Conservation (phyloP, 2,329 filamentous ascomycete genomes). For the Niveomyces coronatus region DNA sequence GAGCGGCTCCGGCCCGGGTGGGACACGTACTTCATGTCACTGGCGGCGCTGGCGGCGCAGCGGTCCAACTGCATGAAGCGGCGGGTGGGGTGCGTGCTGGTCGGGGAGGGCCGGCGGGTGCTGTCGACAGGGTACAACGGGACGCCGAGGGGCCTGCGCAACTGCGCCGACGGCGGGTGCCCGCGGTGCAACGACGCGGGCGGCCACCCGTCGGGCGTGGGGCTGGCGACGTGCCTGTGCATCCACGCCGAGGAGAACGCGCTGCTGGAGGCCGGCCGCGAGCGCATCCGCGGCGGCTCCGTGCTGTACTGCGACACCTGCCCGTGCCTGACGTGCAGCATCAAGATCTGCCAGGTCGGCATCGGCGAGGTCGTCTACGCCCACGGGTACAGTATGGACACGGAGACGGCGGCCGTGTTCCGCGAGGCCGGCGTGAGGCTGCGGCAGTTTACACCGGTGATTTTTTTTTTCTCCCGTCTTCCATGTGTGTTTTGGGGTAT, state of each 20-base stretch:
- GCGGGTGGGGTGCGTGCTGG: slow-evolving; percentile 86
- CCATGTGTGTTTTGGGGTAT: not conserved
- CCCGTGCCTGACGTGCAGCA: slow-evolving; percentile 92
- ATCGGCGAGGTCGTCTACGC: slow-evolving; percentile 94
- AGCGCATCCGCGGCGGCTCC: slow-evolving; percentile 72
- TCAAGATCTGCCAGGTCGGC: slow-evolving; percentile 96
- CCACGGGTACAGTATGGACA: slow-evolving; percentile 91
- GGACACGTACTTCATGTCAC: slow-evolving; percentile 97
- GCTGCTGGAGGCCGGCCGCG: slow-evolving; percentile 82
- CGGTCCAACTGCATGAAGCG: slow-evolving; percentile 98
- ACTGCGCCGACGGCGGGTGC: slow-evolving; percentile 92
- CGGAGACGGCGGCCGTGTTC: slow-evolving; percentile 71
- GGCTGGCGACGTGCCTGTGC: slow-evolving; percentile 80
- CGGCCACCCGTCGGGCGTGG: slow-evolving; percentile 56
- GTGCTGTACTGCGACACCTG: slow-evolving; percentile 94
- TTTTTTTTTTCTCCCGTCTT: slow-evolving; percentile 21
- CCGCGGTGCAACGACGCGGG: slow-evolving; percentile 77
- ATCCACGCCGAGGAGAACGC: slow-evolving; percentile 99
- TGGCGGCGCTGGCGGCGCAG: slow-evolving; percentile 84
- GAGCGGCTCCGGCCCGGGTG: slow-evolving; percentile 78
- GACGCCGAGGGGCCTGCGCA: slow-evolving; percentile 78
- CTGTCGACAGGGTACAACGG: slow-evolving; percentile 97
- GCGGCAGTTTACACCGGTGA: slow-evolving; percentile 77
- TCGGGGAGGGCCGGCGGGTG: slow-evolving; percentile 68
- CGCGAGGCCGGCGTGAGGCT: slow-evolving; percentile 72